Base-by-base conservation (phyloP, 768 basidiomycete genomes). In the Russula virescens region DNA sequence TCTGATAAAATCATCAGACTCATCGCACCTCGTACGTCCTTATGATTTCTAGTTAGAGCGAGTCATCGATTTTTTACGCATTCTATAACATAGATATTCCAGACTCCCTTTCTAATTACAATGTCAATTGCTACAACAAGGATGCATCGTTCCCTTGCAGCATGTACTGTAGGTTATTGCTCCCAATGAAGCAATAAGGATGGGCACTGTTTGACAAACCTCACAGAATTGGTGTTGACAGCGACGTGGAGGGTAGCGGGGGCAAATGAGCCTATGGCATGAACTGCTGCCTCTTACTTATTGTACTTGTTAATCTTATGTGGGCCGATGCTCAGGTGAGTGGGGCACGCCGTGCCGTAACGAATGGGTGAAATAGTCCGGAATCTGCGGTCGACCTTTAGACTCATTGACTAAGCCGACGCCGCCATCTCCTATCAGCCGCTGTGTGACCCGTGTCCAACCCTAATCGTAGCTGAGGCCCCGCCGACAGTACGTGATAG, bases 111-210 rank as follows among this genome's bases (percentile, higher is more conserved):
- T 23, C 26, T 52, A 3, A 23, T 53, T 50, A 10, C 11, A 5
- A 34, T 42, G 59, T 8, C 48, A 18, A 60, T 60, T 26, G 47
- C 48, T 50, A 50, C 58, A 31, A 60, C 58, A 26, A 38, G 49
- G n/a, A 60, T 53, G 50, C 52, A 60, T 31, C 59, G 59, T 40
- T 11, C 34, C 9, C 40, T 60, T 9, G 31, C 50, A 26, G 42
- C 6, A 10, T 7, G 21, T 5, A 10, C 16, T 38, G 52, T 40
- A 40, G 2, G 34, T 6, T 3, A 7, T 13, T 35, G 3, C 38
- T 38, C 19, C 5, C 21, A 5, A 13, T 23, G 5, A 7, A 14
- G 13, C 23, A 43, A 3, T 43, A 25, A n/a, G 31, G 46, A 25
- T 16, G 9, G 9, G 14, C 21, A 23, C 2, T 18, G 31, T 0